These are phyloP conservation scores for Paracamarosporium sp. DNA, from an alignment of 2,329 filamentous ascomycete species.

Conservation along the genomic window DNA sequence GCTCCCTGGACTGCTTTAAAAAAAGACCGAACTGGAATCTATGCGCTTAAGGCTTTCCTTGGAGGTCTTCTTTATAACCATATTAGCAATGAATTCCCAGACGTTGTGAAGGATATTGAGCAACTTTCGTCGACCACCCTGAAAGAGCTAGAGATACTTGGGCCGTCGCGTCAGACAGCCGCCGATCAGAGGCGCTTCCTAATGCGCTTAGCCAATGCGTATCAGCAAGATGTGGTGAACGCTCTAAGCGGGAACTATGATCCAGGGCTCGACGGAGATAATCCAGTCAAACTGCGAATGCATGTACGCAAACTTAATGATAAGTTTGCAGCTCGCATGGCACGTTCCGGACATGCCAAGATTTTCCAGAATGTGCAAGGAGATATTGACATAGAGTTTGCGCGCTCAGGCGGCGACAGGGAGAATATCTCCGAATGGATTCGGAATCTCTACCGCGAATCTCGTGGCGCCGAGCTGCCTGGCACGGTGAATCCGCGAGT, in stretches of 20 bases:
- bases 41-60: conserved; percentile 12
- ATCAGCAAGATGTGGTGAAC: conserved; percentile 11
- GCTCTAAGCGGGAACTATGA: conserved; percentile 13
- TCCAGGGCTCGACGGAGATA: conserved; percentile 3
- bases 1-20: conserved; percentile 12
- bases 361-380: conserved; percentile 9
- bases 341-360: conserved; percentile 9
- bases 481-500: conserved; percentile 12
- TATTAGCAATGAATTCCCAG: conserved; percentile 12
- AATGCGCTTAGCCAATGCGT: conserved; percentile 5
- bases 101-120: conserved; percentile 13
- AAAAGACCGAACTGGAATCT: conserved; percentile 9
- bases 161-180: conserved; percentile 13
- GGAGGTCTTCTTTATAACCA: conserved; percentile 12
- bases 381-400: conserved; percentile 2
- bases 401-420: background rate
- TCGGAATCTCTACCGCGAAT: conserved; percentile 9
- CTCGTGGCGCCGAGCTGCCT: conserved; percentile 14
- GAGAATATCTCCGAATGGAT: conserved; percentile 8
- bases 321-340: conserved; percentile 8
- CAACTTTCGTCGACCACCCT: conserved; percentile 2
- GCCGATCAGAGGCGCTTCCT: conserved; percentile 10
- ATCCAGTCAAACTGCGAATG: conserved; percentile 15
- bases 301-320: conserved; percentile 11
- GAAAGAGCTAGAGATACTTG: conserved; percentile 9